These are phyloP conservation scores for Juglanconis sp. DNA, from an alignment of 2,329 filamentous ascomycete species.

Conservation along the genomic window DNA sequence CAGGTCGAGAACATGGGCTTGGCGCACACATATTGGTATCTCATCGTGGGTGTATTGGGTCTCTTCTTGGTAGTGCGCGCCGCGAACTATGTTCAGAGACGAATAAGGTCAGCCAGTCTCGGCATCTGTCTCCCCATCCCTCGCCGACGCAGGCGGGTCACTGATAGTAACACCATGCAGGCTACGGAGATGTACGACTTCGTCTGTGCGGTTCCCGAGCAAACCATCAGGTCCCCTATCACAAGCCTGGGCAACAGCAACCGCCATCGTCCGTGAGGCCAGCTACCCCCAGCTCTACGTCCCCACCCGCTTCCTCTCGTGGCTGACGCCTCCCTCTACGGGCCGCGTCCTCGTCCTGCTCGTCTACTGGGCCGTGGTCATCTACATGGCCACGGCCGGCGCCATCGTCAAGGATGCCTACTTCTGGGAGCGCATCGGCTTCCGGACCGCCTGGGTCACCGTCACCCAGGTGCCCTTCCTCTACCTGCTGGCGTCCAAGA, in stretches of 20 bases:
- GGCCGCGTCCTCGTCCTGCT: slow-evolving; percentile 53
- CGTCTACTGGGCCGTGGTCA: slow-evolving; percentile 57
- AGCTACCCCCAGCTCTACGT: slow-evolving; percentile 55
- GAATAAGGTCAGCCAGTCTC: slow-evolving; percentile 36
- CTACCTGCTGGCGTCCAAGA: slow-evolving; percentile 59
- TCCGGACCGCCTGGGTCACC: slow-evolving; percentile 65
- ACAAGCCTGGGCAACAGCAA: slow-evolving; percentile 57
- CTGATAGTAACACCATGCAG: slow-evolving; percentile 29
- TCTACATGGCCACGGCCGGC: slow-evolving; percentile 53
- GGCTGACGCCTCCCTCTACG: slow-evolving; percentile 56
- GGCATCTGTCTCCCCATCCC: neutral
- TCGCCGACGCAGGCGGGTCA: neutral
- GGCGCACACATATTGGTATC: slow-evolving; percentile 58
- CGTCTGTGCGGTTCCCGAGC: slow-evolving; percentile 48
- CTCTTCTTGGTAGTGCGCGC: slow-evolving; percentile 38
- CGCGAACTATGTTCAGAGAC: slow-evolving; percentile 41
- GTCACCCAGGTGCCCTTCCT: slow-evolving; percentile 63
- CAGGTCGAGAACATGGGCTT: slow-evolving; percentile 46
- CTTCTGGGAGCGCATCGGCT: slow-evolving; percentile 64
- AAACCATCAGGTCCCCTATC: slow-evolving; percentile 43
- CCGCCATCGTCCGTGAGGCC: slow-evolving; percentile 54
- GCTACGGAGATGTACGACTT: slow-evolving; percentile 41
- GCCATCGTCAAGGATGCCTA: slow-evolving; percentile 50
- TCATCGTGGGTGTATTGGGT: slow-evolving; percentile 47
- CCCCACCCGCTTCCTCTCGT: slow-evolving; percentile 43